phyloP scores from a whole-genome alignment of 441 rosid species.

The Populus hybrid region DNA sequence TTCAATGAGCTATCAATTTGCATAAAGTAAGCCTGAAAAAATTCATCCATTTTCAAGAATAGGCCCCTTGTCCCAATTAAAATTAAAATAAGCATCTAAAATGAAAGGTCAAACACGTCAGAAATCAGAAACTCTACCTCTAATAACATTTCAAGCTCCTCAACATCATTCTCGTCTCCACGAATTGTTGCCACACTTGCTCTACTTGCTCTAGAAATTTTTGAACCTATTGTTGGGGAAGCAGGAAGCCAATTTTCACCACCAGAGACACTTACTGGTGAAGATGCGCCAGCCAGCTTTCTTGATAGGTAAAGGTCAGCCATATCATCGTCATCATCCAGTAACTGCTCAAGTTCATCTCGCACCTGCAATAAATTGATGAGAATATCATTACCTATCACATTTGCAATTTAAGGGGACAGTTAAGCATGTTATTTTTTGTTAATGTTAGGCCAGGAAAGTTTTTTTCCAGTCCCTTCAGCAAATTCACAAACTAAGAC shows the following conservation, averaged over 20 bases:
- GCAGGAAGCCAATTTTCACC: constrained; percentile 66
- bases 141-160: constrained; percentile 97
- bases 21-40: constrained; percentile 89
- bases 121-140: constrained; percentile 44
- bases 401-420: background rate
- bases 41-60: constrained; percentile 4
- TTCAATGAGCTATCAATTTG: constrained; percentile 90
- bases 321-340: constrained; percentile 98
- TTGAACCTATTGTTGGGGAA: constrained; percentile 84
- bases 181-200: constrained; percentile 70
- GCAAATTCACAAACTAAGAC: background rate
- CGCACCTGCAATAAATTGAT: constrained; percentile 56
- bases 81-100: background rate
- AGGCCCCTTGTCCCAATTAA: constrained; percentile 1
- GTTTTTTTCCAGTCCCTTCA: background rate
- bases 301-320: constrained; percentile 94
- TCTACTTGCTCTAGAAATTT: constrained; percentile 88
- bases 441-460: background rate
- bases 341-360: constrained; percentile 91
- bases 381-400: constrained; percentile 1
- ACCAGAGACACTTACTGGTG: constrained; percentile 74
- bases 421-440: background rate
- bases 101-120: background rate
- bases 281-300: constrained; percentile 59
- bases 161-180: constrained; percentile 92